Evolutionary conservation across 805 yeast genomes (phyloP).

Genomic region (Aciculoconidium aculeatum): DNA sequence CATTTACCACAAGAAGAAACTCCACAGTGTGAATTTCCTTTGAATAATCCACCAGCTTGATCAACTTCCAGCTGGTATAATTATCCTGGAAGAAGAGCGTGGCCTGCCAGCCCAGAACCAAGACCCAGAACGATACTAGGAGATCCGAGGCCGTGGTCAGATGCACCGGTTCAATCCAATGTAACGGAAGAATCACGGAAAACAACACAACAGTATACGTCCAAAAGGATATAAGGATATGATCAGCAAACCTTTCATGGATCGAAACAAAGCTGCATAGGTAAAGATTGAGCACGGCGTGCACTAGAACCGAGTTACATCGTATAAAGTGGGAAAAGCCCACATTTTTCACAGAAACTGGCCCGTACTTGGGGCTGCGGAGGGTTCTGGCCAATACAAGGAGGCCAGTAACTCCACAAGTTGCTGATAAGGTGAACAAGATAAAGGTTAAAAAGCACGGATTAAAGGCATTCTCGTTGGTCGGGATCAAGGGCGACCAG

Average conservation of each 20-base stretch:
- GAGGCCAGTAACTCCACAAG: conserved; percentile 5
- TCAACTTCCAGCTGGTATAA: conserved; percentile 19
- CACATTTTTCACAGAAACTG: conserved; percentile 21
- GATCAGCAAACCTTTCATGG: conserved; percentile 20
- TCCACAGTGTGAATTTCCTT: conserved; percentile 15
- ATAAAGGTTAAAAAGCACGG: conserved; percentile 25
- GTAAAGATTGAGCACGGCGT: conserved; percentile 11
- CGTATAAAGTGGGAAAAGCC: conserved; percentile 22
- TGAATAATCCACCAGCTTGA: conserved; percentile 7
- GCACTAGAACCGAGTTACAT: conserved; percentile 13
- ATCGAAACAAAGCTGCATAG: conserved; percentile 13
- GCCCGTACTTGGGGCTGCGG: conserved; percentile 14
- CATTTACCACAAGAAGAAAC: conserved; percentile 19
- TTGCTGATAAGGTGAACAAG: conserved; percentile 7
- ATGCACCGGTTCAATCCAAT: conserved; percentile 19
- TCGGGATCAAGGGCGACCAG: conserved; percentile 17
- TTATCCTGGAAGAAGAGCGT: conserved; percentile 21
- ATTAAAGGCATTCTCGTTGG: conserved; percentile 27
- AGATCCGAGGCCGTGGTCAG: conserved; percentile 15
- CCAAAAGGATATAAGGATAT: conserved; percentile 13
- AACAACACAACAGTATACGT: conserved; percentile 8
- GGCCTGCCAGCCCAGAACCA: conserved; percentile 12
- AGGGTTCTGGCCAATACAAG: conserved; percentile 1
- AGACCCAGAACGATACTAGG: conserved; percentile 27
- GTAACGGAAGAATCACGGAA: conserved; percentile 19